A percentile compares a stretch with the other conserved stretches of the same genome.
phyloP scores from a whole-genome alignment of 805 yeast species.

The Suhomyces emberorum region DNA sequence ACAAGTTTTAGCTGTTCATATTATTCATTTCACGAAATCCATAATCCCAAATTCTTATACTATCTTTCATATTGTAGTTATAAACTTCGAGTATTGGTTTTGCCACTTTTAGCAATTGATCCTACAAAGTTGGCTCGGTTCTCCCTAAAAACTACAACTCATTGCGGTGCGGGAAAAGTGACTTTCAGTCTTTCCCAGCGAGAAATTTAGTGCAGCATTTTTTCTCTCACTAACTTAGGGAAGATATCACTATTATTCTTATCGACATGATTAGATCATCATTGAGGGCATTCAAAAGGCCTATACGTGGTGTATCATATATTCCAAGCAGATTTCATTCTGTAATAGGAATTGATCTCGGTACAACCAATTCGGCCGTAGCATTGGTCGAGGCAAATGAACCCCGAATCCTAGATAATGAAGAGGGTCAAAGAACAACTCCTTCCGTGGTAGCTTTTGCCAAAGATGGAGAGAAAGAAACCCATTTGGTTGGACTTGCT shows the following conservation, averaged over 20 bases:
- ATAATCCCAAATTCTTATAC: too few species aligned
- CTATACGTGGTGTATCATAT: background rate
- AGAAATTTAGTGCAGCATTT: too few species aligned
- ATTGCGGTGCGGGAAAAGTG: too few species aligned
- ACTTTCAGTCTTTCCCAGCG: too few species aligned
- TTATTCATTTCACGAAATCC: too few species aligned
- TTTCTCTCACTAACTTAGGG: background rate
- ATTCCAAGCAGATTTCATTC: slow-evolving; percentile 7
- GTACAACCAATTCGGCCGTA: slow-evolving; percentile 85
- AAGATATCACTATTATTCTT: background rate
- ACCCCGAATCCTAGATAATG: slow-evolving; percentile 68
- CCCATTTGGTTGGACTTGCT: slow-evolving; percentile 54
- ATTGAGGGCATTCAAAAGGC: background rate
- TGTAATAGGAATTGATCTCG: slow-evolving; percentile 79
- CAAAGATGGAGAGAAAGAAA: slow-evolving; percentile 17
- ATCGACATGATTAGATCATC: background rate
- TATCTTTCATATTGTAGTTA: too few species aligned
- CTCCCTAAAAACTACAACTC: too few species aligned
- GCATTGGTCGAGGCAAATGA: slow-evolving; percentile 66
- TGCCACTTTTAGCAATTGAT: too few species aligned
- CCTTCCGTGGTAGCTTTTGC: slow-evolving; percentile 75
- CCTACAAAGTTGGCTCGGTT: too few species aligned
- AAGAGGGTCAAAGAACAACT: slow-evolving; percentile 76
- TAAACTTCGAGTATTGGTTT: too few species aligned
- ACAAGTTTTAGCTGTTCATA: too few species aligned